Evolutionary conservation across 2,329 filamentous ascomycete species (phyloP), one percentile per base, ranked within the genome.

Genomic region (Westerdykella ornata): DNA sequence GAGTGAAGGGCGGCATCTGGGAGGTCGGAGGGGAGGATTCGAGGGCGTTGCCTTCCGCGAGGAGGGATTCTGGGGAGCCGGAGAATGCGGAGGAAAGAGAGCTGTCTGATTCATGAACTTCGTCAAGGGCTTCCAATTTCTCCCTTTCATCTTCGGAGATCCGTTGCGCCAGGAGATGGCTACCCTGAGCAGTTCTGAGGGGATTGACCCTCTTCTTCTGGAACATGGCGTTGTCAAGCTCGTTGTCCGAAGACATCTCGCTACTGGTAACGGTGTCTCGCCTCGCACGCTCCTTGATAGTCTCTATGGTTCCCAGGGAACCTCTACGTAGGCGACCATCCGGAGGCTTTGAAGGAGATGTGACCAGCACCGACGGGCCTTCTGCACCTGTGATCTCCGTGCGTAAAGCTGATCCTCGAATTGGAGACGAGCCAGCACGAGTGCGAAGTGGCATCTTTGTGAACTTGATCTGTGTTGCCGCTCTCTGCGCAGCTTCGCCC

Each of bases 401-500:
- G 51, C 87, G 82, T 28, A 65, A 42, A 15, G 59, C 53, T 11
- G 62, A 65, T 29, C 61, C 60, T 16, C 52, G 62, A 29, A 85
- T 81, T 3, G 90, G 90, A 36, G 90, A 96, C 1, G 89, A 96
- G 9, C 87, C 90, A 18, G 89, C 86, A 42, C 90, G 81, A 51
- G 81, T 81, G 20, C 89, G 80, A 33, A 95, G 77, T 1, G 92
- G 90, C 86, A 96, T 90, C 68, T 97, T 97, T 37, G 85, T 81
- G 66, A 98, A 98, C 60, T 90, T 89, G 63, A 97, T 95, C 63
- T 94, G 87, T 61, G 94, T 87, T 2, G 84, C 84, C 34, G 85
- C 84, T 40, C 61, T 57, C 38, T 67, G 65, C 42, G 53, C 38
- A 3, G 46, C 56, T 17, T 87, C 83, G 1, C 77, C 73, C 39